Conservation (phyloP, 768 basidiomycete genomes). For the Dendrothele bispora region DNA sequence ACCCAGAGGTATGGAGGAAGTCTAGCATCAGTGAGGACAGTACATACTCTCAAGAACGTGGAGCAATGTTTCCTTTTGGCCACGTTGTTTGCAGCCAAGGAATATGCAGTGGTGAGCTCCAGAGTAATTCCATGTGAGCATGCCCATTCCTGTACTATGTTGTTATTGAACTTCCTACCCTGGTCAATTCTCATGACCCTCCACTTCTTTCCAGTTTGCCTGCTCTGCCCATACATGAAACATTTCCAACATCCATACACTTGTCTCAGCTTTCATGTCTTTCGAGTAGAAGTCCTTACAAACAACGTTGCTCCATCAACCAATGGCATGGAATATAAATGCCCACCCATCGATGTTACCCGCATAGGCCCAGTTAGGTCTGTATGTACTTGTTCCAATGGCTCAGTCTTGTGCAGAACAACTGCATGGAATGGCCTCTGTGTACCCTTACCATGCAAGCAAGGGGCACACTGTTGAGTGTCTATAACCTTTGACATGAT, state of each 20-base stretch:
- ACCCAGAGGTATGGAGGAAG: no score
- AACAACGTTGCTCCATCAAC: not conserved
- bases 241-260: not conserved
- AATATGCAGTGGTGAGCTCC: constrained; percentile 18
- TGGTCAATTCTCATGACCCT: constrained; percentile 13
- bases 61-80: no score
- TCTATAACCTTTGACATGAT: no score
- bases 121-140: constrained; percentile 14
- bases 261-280: not conserved
- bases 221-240: not conserved
- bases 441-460: not conserved
- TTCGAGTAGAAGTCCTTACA: not conserved
- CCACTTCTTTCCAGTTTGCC: not conserved
- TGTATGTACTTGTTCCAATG: not conserved
- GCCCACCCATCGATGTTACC: not conserved
- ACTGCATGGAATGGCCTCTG: not conserved
- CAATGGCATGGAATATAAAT: not conserved
- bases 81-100: constrained; percentile 23
- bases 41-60: no score
- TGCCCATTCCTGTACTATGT: constrained; percentile 7
- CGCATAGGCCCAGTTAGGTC: not conserved
- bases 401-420: not conserved
- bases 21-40: no score
- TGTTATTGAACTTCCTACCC: constrained; percentile 20
- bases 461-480: no score